Conservation (phyloP, 2,329 filamentous ascomycete genomes). For the Xylaria sp. region DNA sequence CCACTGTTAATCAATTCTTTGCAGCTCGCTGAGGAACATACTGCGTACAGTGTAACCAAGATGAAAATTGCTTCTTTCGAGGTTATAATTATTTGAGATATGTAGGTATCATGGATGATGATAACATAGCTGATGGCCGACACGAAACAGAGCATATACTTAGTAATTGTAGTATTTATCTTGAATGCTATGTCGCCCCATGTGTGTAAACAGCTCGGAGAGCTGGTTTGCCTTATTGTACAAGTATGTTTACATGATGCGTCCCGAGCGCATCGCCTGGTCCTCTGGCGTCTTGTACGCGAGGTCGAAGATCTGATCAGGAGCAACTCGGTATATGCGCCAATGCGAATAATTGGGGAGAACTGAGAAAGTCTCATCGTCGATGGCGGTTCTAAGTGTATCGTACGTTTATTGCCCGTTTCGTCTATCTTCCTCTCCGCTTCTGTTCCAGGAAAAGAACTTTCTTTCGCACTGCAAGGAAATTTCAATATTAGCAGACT, state of each 20-base stretch:
- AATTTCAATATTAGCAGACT: constrained; percentile 10
- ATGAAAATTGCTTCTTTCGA: constrained; percentile 5
- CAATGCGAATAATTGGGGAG: constrained; percentile 4
- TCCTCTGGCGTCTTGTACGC: neutral
- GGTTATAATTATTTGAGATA: constrained; percentile 1
- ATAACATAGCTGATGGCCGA: constrained; percentile 18
- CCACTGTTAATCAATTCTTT: neutral
- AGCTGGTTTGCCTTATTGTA: constrained; percentile 32
- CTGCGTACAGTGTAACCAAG: neutral
- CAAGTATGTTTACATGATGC: constrained; percentile 35
- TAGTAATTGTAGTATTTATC: constrained; percentile 14
- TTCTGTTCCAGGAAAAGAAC: constrained; percentile 96
- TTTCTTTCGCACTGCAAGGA: constrained; percentile 81
- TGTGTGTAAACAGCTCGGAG: constrained; percentile 13
- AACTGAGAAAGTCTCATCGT: constrained; percentile 17
- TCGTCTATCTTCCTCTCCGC: constrained; percentile 71
- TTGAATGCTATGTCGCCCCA: constrained; percentile 16
- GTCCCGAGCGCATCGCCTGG: constrained; percentile 4
- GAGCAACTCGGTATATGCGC: constrained; percentile 8
- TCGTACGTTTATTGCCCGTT: constrained; percentile 23
- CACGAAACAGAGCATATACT: constrained; percentile 10
- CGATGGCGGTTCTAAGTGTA: constrained; percentile 27
- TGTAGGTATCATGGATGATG: constrained; percentile 9
- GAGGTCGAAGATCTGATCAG: neutral
- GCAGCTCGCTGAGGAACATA: neutral